Percentiles rank a stretch among this genome's conserved stretches.
Conservation (phyloP, 2,329 filamentous ascomycete species). For the Tetracladium maxilliforme region DNA sequence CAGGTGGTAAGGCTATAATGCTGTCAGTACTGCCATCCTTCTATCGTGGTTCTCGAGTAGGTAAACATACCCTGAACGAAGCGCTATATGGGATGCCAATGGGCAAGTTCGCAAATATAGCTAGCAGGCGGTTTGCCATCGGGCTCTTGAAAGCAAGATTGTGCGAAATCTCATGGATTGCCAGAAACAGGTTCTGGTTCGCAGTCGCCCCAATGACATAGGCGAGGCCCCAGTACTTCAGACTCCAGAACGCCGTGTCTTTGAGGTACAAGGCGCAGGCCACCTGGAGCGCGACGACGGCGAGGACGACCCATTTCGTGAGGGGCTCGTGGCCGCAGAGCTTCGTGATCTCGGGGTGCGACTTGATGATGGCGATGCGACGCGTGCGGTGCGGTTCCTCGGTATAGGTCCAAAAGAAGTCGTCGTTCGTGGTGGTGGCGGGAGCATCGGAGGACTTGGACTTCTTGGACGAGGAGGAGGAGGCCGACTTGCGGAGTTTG, state of each 20-base stretch:
- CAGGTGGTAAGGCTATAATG: conserved; percentile 74
- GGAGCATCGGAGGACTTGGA: too few relatives aligned
- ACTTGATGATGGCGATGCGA: conserved; percentile 90
- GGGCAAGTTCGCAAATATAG: conserved; percentile 87
- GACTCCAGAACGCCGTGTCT: conserved; percentile 66
- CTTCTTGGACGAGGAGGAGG: too few relatives aligned
- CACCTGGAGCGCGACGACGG: conserved; percentile 73
- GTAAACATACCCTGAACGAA: conserved; percentile 63
- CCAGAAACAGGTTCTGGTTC: conserved; percentile 96
- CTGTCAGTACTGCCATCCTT: conserved; percentile 8
- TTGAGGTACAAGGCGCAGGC: conserved; percentile 63
- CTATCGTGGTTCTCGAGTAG: not conserved
- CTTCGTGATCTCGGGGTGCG: conserved; percentile 94
- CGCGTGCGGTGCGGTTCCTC: conserved; percentile 92
- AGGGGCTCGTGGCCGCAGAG: conserved; percentile 91
- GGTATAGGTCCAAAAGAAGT: conserved; percentile 98
- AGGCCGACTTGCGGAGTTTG: too few relatives aligned
- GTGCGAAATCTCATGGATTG: conserved; percentile 97
- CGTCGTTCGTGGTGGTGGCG: too few relatives aligned
- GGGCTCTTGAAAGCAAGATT: conserved; percentile 84
- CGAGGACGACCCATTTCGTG: conserved; percentile 82
- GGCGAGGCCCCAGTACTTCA: conserved; percentile 71
- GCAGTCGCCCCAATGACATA: conserved; percentile 89
- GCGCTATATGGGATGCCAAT: conserved; percentile 95
- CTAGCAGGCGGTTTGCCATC: conserved; percentile 68